Evolutionary conservation across 2,329 filamentous ascomycete species (phyloP), one percentile per base, ranked within the genome.

Genomic region (Fusarium illudens): DNA sequence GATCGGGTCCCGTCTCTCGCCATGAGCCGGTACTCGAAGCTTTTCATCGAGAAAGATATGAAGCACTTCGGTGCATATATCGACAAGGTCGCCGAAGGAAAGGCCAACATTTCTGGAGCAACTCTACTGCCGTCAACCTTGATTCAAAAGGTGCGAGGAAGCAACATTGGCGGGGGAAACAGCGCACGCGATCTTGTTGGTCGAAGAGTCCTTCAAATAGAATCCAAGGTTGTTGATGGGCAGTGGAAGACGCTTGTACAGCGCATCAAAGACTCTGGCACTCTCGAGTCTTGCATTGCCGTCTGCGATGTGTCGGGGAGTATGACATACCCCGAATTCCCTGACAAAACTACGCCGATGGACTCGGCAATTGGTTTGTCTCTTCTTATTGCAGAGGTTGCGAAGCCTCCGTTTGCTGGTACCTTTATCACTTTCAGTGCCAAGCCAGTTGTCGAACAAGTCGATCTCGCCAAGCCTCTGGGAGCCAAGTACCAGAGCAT

Each of bases 211-310:
- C 42, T 48, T 0, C 61, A 73, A 6, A 73, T 84, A 2, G 63
- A 78, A 22, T 27, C 52, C 27, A 80, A 82, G 55, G 78, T 83
- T 3, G 33, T 81, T 3, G 79, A 86, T 56, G 81, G 79, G 0
- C 86, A 89, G 70, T 89, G 87, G 87, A 84, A 84, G 9, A 78
- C 83, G 0, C 77, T 89, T 0, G 85, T 89, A n/a, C 79, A 86
- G 73, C 82, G 86, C 3, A 83, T 89, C 73, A 84, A 81, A 50
- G 84, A 88, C 62, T 84, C 82, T 3, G 87, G 87, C 3, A 82
- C 78, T 0, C 76, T 89, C 8, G 77, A 83, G 15, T 83, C 82
- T 15, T 81, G 82, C 60, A 86, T 89, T 32, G 86, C 86, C 1
- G 80, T 89, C 10, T 87, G 84, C 61, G 87, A 89, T 60, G 84